Conservation (phyloP, 495 filamentous ascomycete species). For the Filosporella fistucella region DNA sequence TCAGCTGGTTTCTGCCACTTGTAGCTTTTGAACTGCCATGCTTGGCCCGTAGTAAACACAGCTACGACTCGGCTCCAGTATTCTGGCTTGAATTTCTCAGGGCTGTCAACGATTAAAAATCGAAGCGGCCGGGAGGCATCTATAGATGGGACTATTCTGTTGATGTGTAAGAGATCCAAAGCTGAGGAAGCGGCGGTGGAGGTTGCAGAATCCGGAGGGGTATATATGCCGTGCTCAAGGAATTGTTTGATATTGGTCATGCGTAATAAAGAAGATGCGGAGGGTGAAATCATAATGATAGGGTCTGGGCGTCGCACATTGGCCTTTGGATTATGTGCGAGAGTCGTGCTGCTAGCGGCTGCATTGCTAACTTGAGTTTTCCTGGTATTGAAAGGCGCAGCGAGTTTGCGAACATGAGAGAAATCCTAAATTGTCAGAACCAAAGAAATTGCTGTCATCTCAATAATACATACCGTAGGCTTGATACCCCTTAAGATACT, state of each 20-base stretch:
- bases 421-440: slow-evolving; percentile 66
- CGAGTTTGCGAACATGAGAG: slow-evolving; percentile 84
- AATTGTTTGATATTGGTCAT: slow-evolving; percentile 97
- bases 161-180: slow-evolving; percentile 73
- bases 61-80: slow-evolving; percentile 96
- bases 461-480: slow-evolving; percentile 63
- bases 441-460: background rate
- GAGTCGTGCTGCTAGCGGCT: slow-evolving; percentile 41
- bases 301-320: slow-evolving; percentile 68
- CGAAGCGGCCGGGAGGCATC: slow-evolving; percentile 69
- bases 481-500: slow-evolving; percentile 83
- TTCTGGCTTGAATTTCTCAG: slow-evolving; percentile 93
- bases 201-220: slow-evolving; percentile 65
- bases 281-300: slow-evolving; percentile 98
- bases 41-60: slow-evolving; percentile 96
- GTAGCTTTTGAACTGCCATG: slow-evolving; percentile 98
- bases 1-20: slow-evolving; percentile 89
- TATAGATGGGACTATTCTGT: slow-evolving; percentile 72
- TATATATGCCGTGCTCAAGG: slow-evolving; percentile 79
- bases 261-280: slow-evolving; percentile 92
- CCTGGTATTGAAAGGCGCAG: slow-evolving; percentile 56
- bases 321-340: slow-evolving; percentile 44
- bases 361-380: slow-evolving; percentile 36
- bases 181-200: slow-evolving; percentile 49
- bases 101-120: slow-evolving; percentile 90